Evolutionary conservation across 73 alveolate genomes (phyloP).

Genomic region (Tetrahymena borealis): DNA sequence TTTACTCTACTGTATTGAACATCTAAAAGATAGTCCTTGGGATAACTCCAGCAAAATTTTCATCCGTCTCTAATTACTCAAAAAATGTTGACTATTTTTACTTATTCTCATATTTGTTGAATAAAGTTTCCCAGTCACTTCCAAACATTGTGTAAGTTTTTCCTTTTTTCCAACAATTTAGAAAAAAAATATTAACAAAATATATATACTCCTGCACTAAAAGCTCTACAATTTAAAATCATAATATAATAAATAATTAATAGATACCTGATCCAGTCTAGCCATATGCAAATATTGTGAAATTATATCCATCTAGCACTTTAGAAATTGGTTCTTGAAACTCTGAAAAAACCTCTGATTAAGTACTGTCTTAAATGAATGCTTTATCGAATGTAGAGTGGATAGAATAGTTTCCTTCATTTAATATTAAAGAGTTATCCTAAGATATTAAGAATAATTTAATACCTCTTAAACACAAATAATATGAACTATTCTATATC

Average conservation of each 20-base stretch:
- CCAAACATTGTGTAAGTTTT: conserved; percentile 62
- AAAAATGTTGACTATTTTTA: conserved; percentile 19
- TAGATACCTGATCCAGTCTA: conserved; percentile 65
- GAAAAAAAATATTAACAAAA: no score
- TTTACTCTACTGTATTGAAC: conserved; percentile 6
- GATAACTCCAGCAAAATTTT: conserved; percentile 39
- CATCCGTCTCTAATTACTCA: conserved; percentile 14
- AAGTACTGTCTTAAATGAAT: conserved; percentile 11
- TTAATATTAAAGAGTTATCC: neutral
- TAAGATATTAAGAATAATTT: neutral
- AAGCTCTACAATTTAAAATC: neutral
- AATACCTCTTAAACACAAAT: neutral
- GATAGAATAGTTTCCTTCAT: neutral
- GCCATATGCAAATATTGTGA: conserved; percentile 64
- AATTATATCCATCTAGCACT: conserved; percentile 54
- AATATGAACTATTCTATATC: neutral
- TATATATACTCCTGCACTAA: no score
- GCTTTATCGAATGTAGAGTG: conserved; percentile 18
- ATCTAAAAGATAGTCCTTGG: conserved; percentile 29
- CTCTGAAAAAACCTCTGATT: conserved; percentile 26
- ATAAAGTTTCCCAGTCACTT: conserved; percentile 46
- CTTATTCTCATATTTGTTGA: neutral
- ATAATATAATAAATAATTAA: neutral
- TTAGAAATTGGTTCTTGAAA: conserved; percentile 15
- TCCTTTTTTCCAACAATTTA: conserved; percentile 9